Evolutionary conservation across 1,139 yeast genomes (phyloP).

Genomic region (Ogataea hybrid): DNA sequence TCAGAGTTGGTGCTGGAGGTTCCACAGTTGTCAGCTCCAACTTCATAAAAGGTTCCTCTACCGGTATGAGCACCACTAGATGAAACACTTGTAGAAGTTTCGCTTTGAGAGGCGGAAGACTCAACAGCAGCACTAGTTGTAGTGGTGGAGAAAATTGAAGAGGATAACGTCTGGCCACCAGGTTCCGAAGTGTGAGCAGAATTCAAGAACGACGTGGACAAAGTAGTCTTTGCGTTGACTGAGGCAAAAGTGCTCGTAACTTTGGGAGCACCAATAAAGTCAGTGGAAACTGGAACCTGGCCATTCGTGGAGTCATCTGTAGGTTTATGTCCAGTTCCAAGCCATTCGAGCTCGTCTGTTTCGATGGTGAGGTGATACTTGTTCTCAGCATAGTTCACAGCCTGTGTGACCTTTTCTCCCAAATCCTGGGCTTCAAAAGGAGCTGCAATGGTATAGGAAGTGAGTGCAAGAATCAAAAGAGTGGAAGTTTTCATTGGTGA

Average conservation of each 20-base stretch:
- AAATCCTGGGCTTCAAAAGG: conserved; percentile 2
- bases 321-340: background rate
- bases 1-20: conserved; percentile 31
- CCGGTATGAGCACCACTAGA: conserved; percentile 27
- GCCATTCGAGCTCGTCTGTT: background rate
- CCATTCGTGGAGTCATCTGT: background rate
- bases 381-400: background rate
- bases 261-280: background rate
- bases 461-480: conserved; percentile 1
- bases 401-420: background rate
- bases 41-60: conserved; percentile 35
- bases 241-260: background rate
- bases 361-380: background rate
- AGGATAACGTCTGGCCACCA: no score
- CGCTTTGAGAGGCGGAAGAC: conserved; percentile 3
- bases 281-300: background rate
- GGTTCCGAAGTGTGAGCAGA: background rate
- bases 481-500: conserved; percentile 2
- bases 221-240: background rate
- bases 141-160: background rate
- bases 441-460: conserved; percentile 3
- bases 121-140: background rate
- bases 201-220: background rate
- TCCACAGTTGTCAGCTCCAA: conserved; percentile 36
- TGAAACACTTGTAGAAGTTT: conserved; percentile 5